These are phyloP conservation scores for Calamus simplicifolius DNA, from an alignment of 176 grass and related monocot species.

Conservation along the genomic window DNA sequence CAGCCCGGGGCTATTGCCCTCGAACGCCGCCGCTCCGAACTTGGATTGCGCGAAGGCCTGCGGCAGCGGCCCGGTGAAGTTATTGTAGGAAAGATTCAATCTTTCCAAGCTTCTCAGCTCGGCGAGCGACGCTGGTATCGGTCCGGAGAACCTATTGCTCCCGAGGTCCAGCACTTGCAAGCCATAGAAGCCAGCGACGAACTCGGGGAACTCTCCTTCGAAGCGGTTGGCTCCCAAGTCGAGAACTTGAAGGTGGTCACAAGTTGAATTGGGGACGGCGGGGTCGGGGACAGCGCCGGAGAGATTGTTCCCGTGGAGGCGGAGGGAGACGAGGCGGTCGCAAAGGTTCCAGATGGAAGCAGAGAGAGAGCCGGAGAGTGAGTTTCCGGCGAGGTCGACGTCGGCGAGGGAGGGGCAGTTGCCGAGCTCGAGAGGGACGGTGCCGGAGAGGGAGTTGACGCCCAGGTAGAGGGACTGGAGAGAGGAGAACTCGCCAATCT, in stretches of 20 bases:
- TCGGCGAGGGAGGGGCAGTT: slow-evolving; percentile 54
- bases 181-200: slow-evolving; percentile 45
- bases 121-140: slow-evolving; percentile 42
- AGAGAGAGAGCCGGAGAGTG: slow-evolving; percentile 32
- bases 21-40: slow-evolving; percentile 39
- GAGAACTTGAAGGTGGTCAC: slow-evolving; percentile 36
- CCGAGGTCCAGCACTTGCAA: slow-evolving; percentile 59
- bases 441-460: slow-evolving; percentile 36
- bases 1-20: slow-evolving; percentile 46
- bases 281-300: slow-evolving; percentile 43
- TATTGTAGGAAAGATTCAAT: slow-evolving; percentile 76
- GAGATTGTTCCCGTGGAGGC: slow-evolving; percentile 49
- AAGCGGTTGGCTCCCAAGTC: slow-evolving; percentile 61
- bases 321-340: slow-evolving; percentile 37
- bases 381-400: slow-evolving; percentile 56
- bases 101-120: slow-evolving; percentile 26
- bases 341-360: slow-evolving; percentile 80
- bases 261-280: slow-evolving; percentile 37
- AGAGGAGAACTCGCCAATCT: slow-evolving; percentile 46
- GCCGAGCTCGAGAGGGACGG: slow-evolving; percentile 66
- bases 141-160: slow-evolving; percentile 37
- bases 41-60: slow-evolving; percentile 21
- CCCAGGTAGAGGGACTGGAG: slow-evolving; percentile 56
- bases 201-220: slow-evolving; percentile 51
- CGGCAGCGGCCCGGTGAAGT: slow-evolving; percentile 62